A percentile compares a stretch with the other conserved stretches of the same genome.
Conservation (phyloP, 1,139 yeast species). For the Blastobotrys raffinosifermentans region DNA sequence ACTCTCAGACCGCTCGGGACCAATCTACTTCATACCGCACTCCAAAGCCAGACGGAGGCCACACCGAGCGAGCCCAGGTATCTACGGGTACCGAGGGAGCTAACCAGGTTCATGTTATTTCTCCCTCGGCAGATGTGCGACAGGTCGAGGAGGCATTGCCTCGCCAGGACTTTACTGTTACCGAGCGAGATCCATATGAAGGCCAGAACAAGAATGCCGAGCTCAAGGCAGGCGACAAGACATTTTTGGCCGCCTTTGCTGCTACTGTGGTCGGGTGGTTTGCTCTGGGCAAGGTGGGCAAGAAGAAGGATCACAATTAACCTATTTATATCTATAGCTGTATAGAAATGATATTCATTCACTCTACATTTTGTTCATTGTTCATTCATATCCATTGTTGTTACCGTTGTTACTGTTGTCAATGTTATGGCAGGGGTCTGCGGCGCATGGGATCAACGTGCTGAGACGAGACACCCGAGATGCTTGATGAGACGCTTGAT, state of each 20-base stretch:
- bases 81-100: slow-evolving; percentile 16
- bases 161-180: slow-evolving; percentile 8
- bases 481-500: no score
- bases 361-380: no score
- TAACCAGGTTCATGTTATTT: slow-evolving; percentile 13
- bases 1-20: slow-evolving; percentile 16
- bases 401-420: no score
- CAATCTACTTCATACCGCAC: slow-evolving; percentile 23
- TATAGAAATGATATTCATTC: no score
- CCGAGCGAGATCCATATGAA: slow-evolving; percentile 6
- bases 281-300: slow-evolving; percentile 21
- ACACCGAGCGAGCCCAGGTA: neutral
- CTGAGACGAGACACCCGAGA: no score
- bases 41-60: slow-evolving; percentile 21
- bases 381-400: no score
- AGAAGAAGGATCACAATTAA: slow-evolving; percentile 10
- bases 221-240: slow-evolving; percentile 26
- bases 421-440: no score
- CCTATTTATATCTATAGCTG: no score
- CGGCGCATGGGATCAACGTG: no score
- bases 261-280: slow-evolving; percentile 34
- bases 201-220: slow-evolving; percentile 7
- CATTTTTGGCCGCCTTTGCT: slow-evolving; percentile 27
- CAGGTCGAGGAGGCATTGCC: slow-evolving; percentile 12
- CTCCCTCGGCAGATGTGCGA: slow-evolving; percentile 9